Conservation (phyloP, 1,139 yeast genomes). For the Suhomyces panamericanus region DNA sequence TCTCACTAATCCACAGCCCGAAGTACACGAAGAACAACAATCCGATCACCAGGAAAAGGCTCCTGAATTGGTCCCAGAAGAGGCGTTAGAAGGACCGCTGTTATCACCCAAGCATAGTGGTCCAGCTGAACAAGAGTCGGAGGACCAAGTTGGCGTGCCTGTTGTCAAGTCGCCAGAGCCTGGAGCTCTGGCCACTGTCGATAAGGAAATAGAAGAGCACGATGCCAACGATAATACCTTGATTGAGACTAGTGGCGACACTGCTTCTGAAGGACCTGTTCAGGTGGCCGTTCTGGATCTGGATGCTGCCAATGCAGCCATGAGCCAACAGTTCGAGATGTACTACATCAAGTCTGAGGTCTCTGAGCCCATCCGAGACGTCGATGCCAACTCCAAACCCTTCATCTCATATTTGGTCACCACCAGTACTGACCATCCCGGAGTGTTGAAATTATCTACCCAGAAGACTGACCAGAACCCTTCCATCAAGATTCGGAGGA, state of each 20-base stretch:
- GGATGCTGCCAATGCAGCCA: neutral
- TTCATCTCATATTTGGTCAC: conserved; percentile 78
- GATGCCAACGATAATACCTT: conserved; percentile 3
- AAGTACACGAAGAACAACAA: conserved; percentile 1
- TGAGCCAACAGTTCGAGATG: conserved; percentile 18
- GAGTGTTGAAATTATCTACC: conserved; percentile 34
- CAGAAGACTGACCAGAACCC: conserved; percentile 23
- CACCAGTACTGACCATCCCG: conserved; percentile 55
- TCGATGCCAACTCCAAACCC: conserved; percentile 74
- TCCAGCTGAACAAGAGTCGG: neutral
- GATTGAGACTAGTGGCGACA: neutral
- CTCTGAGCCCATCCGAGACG: conserved; percentile 72
- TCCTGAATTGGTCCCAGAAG: neutral
- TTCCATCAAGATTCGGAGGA: conserved; percentile 62
- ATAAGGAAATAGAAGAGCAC: neutral
- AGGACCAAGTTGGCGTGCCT: neutral
- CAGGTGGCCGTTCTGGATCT: neutral
- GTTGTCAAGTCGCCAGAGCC: neutral
- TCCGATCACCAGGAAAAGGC: neutral
- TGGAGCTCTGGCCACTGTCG: neutral
- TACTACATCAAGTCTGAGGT: conserved; percentile 48
- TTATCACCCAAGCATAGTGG: neutral
- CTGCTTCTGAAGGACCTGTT: neutral
- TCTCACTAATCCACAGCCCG: neutral
- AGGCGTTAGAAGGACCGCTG: neutral